Conservation (phyloP, 1,284 basidiomycete genomes). For the Psilocybe mexicana region DNA sequence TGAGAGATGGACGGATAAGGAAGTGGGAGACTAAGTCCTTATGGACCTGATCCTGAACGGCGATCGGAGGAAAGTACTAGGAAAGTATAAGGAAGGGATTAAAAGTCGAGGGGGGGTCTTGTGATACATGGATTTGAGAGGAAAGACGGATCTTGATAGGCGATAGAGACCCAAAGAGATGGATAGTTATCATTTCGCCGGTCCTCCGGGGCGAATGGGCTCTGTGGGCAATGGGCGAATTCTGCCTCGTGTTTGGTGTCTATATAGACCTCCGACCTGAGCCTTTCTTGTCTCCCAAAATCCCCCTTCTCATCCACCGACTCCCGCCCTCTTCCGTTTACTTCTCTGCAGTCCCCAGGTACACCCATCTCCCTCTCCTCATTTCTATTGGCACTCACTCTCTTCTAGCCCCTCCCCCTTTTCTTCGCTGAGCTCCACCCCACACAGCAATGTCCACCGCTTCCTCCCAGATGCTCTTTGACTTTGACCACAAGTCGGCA, state of each 20-base stretch:
- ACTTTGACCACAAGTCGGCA: constrained; percentile 48
- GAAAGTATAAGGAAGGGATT: constrained; percentile 17
- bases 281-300: constrained; percentile 31
- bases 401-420: constrained; percentile 16
- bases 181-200: constrained; percentile 10
- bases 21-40: constrained; percentile 15
- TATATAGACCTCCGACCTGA: constrained; percentile 30
- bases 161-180: constrained; percentile 29
- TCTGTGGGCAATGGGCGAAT: constrained; percentile 14
- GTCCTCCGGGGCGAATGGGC: constrained; percentile 21
- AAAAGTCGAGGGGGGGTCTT: constrained; percentile 35
- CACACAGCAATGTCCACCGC: constrained; percentile 29
- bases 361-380: background rate
- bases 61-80: constrained; percentile 26
- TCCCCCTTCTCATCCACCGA: constrained; percentile 33
- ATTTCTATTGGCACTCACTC: constrained; percentile 2
- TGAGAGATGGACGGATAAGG: constrained; percentile 11
- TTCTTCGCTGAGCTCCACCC: constrained; percentile 26
- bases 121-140: constrained; percentile 17
- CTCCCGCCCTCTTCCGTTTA: constrained; percentile 18
- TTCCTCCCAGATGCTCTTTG: constrained; percentile 38
- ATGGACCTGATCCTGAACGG: constrained; percentile 16
- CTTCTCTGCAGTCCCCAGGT: constrained; percentile 35
- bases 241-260: constrained; percentile 19
- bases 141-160: constrained; percentile 38